phyloP scores from a whole-genome alignment of 2,329 filamentous ascomycete genomes.

The Aureobasidium zeae region DNA sequence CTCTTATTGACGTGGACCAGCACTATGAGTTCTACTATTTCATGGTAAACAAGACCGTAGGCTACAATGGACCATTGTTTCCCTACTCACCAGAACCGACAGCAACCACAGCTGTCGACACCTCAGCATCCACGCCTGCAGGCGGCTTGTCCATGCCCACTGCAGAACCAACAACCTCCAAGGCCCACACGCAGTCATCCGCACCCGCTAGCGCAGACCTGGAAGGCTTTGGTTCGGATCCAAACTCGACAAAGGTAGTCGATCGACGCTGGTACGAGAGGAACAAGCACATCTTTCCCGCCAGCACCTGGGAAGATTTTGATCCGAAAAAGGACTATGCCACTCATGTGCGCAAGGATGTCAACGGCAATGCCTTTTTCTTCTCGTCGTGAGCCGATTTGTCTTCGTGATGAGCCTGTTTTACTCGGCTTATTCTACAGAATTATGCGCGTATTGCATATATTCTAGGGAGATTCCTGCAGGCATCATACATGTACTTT shows the following conservation, averaged over 20 bases:
- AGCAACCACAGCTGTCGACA: conserved; percentile 29
- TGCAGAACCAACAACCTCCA: conserved; percentile 5
- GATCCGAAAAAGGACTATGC: conserved; percentile 82
- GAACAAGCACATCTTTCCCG: conserved; percentile 97
- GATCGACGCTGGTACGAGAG: conserved; percentile 94
- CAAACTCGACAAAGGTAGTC: conserved; percentile 80
- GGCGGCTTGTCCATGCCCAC: conserved; percentile 16
- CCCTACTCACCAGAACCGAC: conserved; percentile 54
- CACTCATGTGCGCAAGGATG: conserved; percentile 67
- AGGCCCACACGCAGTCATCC: conserved; percentile 20
- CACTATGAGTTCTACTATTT: conserved; percentile 98
- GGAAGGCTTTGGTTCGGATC: conserved; percentile 71
- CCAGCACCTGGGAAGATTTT: conserved; percentile 91
- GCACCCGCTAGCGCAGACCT: conserved; percentile 43
- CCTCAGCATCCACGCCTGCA: conserved; percentile 7
- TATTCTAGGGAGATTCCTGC: too few relatives aligned
- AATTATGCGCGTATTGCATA: not conserved
- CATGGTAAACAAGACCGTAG: conserved; percentile 74
- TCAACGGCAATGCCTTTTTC: conserved; percentile 87
- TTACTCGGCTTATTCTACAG: not conserved
- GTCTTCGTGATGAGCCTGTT: not conserved
- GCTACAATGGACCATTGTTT: conserved; percentile 69
- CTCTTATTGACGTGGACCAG: conserved; percentile 38
- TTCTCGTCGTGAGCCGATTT: conserved; percentile 20
- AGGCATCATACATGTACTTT: too few relatives aligned